Evolutionary conservation across 2,329 filamentous ascomycete species (phyloP).

Genomic region (Penicillium sp.): DNA sequence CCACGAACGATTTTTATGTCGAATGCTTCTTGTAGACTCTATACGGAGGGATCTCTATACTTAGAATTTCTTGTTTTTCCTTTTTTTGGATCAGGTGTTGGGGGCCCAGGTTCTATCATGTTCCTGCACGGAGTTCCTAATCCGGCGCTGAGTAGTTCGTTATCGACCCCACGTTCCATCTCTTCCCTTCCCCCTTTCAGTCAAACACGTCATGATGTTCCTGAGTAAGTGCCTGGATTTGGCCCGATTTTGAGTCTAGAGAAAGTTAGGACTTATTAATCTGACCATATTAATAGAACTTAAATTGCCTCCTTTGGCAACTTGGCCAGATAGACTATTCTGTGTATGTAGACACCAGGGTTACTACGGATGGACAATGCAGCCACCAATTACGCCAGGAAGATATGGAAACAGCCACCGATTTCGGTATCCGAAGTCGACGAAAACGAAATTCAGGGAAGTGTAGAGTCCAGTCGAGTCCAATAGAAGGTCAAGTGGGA

Average conservation of each 20-base stretch:
- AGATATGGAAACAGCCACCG: neutral
- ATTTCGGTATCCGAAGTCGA: neutral
- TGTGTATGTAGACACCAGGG: neutral
- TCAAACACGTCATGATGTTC: neutral
- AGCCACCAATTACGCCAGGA: too few species aligned
- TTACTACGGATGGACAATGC: neutral
- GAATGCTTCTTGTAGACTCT: neutral
- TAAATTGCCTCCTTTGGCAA: too few species aligned
- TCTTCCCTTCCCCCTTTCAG: neutral
- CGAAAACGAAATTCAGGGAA: neutral
- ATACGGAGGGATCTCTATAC: neutral
- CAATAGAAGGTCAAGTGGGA: neutral
- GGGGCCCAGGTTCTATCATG: neutral
- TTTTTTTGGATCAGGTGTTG: neutral
- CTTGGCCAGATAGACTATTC: too few species aligned
- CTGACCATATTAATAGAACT: neutral
- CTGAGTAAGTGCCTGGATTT: neutral
- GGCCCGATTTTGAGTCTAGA: neutral
- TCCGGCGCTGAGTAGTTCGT: neutral
- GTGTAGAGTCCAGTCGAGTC: neutral
- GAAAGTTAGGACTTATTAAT: neutral
- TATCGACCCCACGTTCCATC: neutral
- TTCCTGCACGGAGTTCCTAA: neutral
- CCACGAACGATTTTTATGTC: slow-evolving; percentile 29
- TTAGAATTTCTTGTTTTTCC: neutral